A percentile compares a stretch with the other conserved stretches of the same genome.
Conservation (phyloP, 495 filamentous ascomycete species). For the Neurospora sp. region DNA sequence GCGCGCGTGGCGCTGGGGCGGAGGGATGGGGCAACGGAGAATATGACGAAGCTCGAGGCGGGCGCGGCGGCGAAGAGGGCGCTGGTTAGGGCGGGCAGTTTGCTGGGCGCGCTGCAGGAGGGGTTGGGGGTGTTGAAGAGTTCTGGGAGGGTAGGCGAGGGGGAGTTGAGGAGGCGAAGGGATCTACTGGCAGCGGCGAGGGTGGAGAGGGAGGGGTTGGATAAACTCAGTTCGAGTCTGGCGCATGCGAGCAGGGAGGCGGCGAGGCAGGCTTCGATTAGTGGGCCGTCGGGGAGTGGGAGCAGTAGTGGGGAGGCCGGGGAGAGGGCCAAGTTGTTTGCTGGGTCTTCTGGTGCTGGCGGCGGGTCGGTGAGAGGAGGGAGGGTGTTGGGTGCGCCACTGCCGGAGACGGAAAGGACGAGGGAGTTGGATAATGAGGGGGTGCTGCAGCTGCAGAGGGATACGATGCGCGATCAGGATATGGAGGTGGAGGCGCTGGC, state of each 20-base stretch:
- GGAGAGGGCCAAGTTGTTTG: constrained; percentile 23
- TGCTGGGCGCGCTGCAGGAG: constrained; percentile 58
- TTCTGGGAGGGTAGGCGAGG: constrained; percentile 54
- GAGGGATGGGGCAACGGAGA: constrained; percentile 60
- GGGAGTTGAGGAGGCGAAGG: constrained; percentile 72
- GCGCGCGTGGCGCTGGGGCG: constrained; percentile 63
- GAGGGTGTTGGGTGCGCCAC: constrained; percentile 64
- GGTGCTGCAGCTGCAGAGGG: constrained; percentile 72
- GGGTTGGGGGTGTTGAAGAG: constrained; percentile 50
- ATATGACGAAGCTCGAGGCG: constrained; percentile 48
- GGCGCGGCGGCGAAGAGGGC: constrained; percentile 71
- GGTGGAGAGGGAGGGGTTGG: constrained; percentile 79
- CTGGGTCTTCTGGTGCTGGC: constrained; percentile 11
- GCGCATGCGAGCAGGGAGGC: constrained; percentile 29
- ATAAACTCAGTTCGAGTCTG: constrained; percentile 67
- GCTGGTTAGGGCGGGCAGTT: constrained; percentile 60
- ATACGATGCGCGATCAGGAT: constrained; percentile 83
- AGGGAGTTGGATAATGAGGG: constrained; percentile 85
- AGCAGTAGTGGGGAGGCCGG: constrained; percentile 11
- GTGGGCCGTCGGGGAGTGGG: constrained; percentile 3
- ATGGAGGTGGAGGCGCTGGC: constrained; percentile 63
- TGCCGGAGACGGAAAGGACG: constrained; percentile 78
- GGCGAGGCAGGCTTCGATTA: not conserved
- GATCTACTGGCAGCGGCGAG: constrained; percentile 69
- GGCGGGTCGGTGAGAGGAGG: constrained; percentile 28